phyloP scores from a whole-genome alignment of 2,329 filamentous ascomycete genomes.

The Sporothrix globosa region DNA sequence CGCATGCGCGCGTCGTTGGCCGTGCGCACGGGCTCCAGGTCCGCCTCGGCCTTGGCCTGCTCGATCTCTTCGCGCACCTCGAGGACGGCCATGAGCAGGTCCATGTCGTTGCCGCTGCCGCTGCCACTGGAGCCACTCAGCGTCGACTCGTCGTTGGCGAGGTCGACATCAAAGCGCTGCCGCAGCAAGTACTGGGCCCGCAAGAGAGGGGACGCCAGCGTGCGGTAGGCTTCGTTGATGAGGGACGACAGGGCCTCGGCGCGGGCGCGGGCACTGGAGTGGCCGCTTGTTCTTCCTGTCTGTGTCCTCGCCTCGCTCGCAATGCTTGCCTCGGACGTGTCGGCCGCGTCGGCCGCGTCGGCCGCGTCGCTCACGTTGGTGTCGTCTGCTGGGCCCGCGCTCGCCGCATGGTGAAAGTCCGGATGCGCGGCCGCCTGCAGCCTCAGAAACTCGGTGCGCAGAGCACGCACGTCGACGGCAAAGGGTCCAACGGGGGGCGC shows the following conservation, averaged over 20 bases:
- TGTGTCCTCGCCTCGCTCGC: slow-evolving; percentile 21
- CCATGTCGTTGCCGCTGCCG: slow-evolving; percentile 42
- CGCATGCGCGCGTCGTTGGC: slow-evolving; percentile 71
- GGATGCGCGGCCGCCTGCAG: slow-evolving; percentile 79
- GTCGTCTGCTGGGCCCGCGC: too few relatives aligned
- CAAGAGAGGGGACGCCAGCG: slow-evolving; percentile 73
- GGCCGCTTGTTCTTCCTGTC: neutral
- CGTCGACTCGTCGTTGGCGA: slow-evolving; percentile 75
- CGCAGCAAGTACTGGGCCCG: slow-evolving; percentile 86
- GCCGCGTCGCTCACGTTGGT: slow-evolving; percentile 18
- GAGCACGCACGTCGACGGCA: slow-evolving; percentile 66
- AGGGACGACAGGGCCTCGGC: slow-evolving; percentile 78
- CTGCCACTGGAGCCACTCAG: neutral
- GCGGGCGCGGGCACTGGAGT: slow-evolving; percentile 43
- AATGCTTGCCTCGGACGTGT: neutral
- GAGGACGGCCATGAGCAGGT: slow-evolving; percentile 76
- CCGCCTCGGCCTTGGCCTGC: slow-evolving; percentile 67
- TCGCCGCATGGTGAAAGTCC: slow-evolving; percentile 58
- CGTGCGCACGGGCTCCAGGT: slow-evolving; percentile 60
- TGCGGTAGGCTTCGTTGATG: slow-evolving; percentile 92
- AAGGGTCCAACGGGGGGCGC: slow-evolving; percentile 80
- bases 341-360: neutral
- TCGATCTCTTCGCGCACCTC: slow-evolving; percentile 78
- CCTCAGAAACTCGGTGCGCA: slow-evolving; percentile 83
- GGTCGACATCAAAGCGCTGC: slow-evolving; percentile 71